Evolutionary conservation across 2,329 filamentous ascomycete genomes (phyloP), one percentile per base, ranked within the genome.

Genomic region (Diaporthe longicolla): DNA sequence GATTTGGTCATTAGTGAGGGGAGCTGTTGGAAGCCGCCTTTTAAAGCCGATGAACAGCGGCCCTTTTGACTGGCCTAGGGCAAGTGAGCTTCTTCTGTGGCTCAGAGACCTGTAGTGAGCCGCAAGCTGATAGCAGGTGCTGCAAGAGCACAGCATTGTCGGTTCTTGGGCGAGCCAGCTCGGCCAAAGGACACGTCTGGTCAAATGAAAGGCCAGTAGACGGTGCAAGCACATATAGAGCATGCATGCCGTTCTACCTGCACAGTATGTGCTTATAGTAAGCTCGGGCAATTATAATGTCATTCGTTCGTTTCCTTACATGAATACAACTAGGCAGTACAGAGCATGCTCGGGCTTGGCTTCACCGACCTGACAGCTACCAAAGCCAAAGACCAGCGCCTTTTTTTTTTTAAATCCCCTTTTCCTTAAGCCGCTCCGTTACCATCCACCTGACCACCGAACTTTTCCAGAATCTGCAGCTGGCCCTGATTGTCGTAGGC

Each of bases 401-500:
- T 73, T 32, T 45, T 63, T 45, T 63, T 63, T 63, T 61, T 43
- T 21, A 21, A 2, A 45, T 6, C 5, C 3, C 24, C 40, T 52
- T 26, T 26, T 15, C 40, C 76, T 77, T 10, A 54, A 70, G 43
- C 35, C n/a, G 11, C 37, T 40, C 37, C 70, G 32, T 29, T 35
- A 24, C 48, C 37, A 29, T 50, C 58, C n/a, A 17, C 71, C n/a
- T 35, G 55, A 58, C 24, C 54, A 32, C 32, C 55, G 13, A 26
- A 37, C 17, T 54, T 59, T 40, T 81, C 78, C 71, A 86, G 15
- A 26, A 90, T 87, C 73, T 81, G 82, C 77, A 91, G 77, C 7
- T 82, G 82, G 0, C 89, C 89, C 0, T 73, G 74, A n/a, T 86
- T 83, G 73, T 91, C 87, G 76, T 89, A 91, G 50, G 84, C 86